A percentile compares a stretch with the other conserved stretches of the same genome.
Conservation (phyloP, 805 yeast species). For the Candida dajiaensis region DNA sequence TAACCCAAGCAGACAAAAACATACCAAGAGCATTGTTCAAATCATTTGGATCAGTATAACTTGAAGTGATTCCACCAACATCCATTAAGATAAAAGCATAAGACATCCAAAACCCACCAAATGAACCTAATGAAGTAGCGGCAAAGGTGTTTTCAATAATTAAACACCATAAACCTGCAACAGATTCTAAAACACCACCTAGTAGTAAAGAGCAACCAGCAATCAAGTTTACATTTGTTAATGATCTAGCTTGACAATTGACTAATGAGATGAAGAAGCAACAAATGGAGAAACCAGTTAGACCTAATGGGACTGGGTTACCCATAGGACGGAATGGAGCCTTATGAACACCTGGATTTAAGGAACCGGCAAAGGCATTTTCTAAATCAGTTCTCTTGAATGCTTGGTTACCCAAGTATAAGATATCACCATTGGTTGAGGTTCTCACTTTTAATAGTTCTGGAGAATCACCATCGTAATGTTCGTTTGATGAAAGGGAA, state of each 20-base stretch:
- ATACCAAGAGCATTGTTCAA: conserved; percentile 50
- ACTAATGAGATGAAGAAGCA: conserved; percentile 55
- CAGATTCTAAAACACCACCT: conserved; percentile 66
- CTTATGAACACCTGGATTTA: conserved; percentile 40
- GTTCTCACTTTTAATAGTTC: conserved; percentile 17
- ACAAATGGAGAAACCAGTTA: conserved; percentile 58
- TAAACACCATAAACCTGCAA: conserved; percentile 74
- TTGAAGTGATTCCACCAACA: conserved; percentile 48
- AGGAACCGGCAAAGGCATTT: conserved; percentile 56
- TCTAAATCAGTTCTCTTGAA: conserved; percentile 50
- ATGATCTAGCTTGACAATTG: conserved; percentile 66
- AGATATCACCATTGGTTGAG: conserved; percentile 29
- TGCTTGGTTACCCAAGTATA: conserved; percentile 35
- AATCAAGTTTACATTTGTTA: conserved; percentile 50
- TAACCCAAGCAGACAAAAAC: conserved; percentile 56
- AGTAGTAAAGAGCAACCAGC: conserved; percentile 64
- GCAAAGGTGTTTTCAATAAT: conserved; percentile 75
- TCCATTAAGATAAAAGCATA: conserved; percentile 61
- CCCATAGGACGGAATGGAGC: conserved; percentile 49
- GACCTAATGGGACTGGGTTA: conserved; percentile 73
- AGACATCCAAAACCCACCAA: conserved; percentile 74
- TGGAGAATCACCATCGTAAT: conserved; percentile 5
- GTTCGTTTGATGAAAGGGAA: not conserved
- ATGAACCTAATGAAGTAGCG: conserved; percentile 43
- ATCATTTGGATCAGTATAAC: conserved; percentile 40